These are phyloP conservation scores for Cadophora sp. DNA, from an alignment of 2,329 filamentous ascomycete genomes.

Conservation along the genomic window DNA sequence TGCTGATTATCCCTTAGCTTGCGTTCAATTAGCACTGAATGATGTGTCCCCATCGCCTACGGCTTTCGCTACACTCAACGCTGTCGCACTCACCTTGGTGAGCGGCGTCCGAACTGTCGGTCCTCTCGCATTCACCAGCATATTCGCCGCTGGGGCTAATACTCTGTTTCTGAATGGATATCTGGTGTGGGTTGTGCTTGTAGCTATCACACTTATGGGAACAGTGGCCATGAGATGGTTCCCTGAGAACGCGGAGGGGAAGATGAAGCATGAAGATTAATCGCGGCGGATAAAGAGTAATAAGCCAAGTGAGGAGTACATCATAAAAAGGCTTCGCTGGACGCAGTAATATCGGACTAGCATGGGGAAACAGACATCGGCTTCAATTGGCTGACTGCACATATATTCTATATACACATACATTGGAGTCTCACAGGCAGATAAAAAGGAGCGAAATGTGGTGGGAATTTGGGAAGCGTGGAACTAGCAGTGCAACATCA, in stretches of 20 bases:
- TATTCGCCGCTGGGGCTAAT: constrained; percentile 72
- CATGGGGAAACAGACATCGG: too few species aligned
- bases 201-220: constrained; percentile 45
- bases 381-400: neutral
- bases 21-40: constrained; percentile 75
- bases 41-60: constrained; percentile 71
- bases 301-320: neutral
- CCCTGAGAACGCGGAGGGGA: constrained; percentile 43
- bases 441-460: neutral
- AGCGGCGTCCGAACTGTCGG: constrained; percentile 69
- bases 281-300: neutral
- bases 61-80: constrained; percentile 75
- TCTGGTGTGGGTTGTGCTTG: constrained; percentile 66
- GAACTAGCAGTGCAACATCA: too few species aligned
- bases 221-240: constrained; percentile 46
- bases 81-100: constrained; percentile 65
- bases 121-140: constrained; percentile 68
- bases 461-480: too few species aligned
- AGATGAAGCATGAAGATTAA: constrained; percentile 22
- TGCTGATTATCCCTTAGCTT: constrained; percentile 54
- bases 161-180: constrained; percentile 69
- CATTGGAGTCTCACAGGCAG: neutral
- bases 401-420: neutral
- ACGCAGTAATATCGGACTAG: neutral
- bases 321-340: neutral